Evolutionary conservation across 192 early-diverging fungal species (phyloP).

Genomic region (Gaertneriomyces sp.): DNA sequence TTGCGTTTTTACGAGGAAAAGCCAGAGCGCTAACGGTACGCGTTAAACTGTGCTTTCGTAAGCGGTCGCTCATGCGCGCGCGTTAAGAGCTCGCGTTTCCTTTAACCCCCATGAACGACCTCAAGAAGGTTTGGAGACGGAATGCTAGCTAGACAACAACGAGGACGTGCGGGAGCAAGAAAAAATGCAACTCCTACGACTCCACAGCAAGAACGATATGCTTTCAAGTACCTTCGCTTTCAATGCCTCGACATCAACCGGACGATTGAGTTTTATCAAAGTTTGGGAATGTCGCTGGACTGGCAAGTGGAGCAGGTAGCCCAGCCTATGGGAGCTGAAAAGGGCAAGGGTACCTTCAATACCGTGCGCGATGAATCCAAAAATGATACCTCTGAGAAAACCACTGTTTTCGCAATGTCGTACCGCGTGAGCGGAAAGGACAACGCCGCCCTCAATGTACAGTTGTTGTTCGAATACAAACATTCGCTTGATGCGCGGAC

Average conservation of each 20-base stretch:
- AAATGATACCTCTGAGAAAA: conserved; percentile 1
- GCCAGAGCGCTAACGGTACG: too few species aligned
- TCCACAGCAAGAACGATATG: conserved; percentile 29
- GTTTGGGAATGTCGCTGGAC: conserved; percentile 41
- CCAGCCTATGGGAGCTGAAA: background rate
- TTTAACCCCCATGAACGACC: too few species aligned
- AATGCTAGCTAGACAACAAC: too few species aligned
- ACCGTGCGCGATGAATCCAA: background rate
- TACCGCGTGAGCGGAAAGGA: conserved; percentile 16
- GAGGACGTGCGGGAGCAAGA: too few species aligned
- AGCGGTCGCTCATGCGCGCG: too few species aligned
- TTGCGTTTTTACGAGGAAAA: too few species aligned
- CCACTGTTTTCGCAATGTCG: conserved; percentile 20
- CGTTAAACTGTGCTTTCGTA: too few species aligned
- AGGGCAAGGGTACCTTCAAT: background rate
- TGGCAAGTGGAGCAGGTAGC: conserved; percentile 28
- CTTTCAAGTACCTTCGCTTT: conserved; percentile 37
- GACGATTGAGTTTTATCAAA: conserved; percentile 43
- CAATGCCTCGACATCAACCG: conserved; percentile 26
- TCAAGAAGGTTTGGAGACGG: too few species aligned
- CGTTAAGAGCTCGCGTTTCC: too few species aligned
- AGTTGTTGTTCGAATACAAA: conserved; percentile 34
- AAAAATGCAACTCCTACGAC: background rate
- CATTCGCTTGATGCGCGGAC: background rate
- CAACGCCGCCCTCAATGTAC: conserved; percentile 18